Conservation (phyloP, 805 yeast genomes). For the Candida multigemmis region DNA sequence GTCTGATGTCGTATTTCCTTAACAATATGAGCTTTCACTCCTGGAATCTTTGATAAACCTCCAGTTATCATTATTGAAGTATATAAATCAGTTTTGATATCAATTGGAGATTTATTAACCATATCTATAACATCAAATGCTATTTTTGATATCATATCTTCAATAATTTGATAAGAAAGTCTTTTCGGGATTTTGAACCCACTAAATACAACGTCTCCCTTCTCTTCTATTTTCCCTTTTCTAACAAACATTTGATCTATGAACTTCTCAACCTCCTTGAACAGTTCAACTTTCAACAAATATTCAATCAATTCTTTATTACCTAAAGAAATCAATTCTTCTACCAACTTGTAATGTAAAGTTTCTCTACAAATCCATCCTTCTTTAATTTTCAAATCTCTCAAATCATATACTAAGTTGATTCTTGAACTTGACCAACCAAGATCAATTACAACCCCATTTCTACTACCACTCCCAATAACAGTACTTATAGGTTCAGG, state of each 20-base stretch:
- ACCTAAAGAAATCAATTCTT: conserved; percentile 6
- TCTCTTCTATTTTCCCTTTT: conserved; percentile 1
- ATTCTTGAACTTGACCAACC: conserved; percentile 16
- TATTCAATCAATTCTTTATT: too few species aligned
- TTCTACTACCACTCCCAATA: conserved; percentile 9
- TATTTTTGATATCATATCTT: conserved; percentile 2
- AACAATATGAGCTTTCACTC: conserved; percentile 10
- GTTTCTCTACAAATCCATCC: too few species aligned
- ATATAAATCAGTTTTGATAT: conserved; percentile 8
- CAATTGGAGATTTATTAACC: conserved; percentile 8
- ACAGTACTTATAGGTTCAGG: conserved; percentile 11
- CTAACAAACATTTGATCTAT: conserved; percentile 7
- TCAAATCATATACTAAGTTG: conserved; percentile 13
- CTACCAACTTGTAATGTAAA: conserved; percentile 10
- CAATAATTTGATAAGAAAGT: conserved; percentile 8
- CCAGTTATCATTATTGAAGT: conserved; percentile 16
- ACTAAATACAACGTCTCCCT: not conserved
- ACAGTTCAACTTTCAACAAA: too few species aligned
- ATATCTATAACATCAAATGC: not conserved
- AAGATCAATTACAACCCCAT: conserved; percentile 20
- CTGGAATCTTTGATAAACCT: conserved; percentile 12
- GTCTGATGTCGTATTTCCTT: conserved; percentile 4
- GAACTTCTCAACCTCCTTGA: conserved; percentile 10
- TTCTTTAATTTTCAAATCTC: conserved; percentile 7
- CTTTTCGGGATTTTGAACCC: conserved; percentile 5